Base-by-base conservation (phyloP, 2,329 filamentous ascomycete genomes). In the Venturia pyrina region DNA sequence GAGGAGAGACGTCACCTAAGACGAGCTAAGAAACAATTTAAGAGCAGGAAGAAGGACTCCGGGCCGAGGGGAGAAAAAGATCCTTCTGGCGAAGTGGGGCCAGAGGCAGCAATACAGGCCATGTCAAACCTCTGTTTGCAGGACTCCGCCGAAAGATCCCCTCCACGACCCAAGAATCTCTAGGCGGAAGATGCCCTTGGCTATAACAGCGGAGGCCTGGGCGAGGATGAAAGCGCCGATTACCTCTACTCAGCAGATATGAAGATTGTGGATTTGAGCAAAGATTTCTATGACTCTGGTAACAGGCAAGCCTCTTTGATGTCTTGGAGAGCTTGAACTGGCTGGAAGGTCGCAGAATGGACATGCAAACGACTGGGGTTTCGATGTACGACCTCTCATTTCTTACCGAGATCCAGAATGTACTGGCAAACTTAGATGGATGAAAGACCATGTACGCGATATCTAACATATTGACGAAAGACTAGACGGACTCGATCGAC, bases 1-100 rank as follows among this genome's bases (percentile, higher is more conserved):
- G 77, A 80, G 71, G 77, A 80, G 69, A 70, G 75, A 40, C 68
- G 71, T 3, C 75, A 75, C 66, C 67, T 79, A 21, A 69, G 73
- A 8, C 70, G 71, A 64, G 68, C 73, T 0, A 68, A 69, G 56
- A 69, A 69, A 19, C 69, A 69, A 62, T 37, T 34, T n/a, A 34
- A 37, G 53, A 68, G 68, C 43, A 67, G 67, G 71, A 69, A 65
- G 68, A 24, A 63, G 60, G 19, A 5, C 53, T 57, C 53, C 11
- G 28, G 53, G 28, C 28, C 53, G 13, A 57, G 28, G 8, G 46
- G 46, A 50, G 68, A 43, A 67, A 21, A 57, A 21, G 63, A 46
- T 2, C n/a, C n/a, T n/a, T n/a, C n/a, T n/a, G n/a, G n/a, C n/a
- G n/a, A n/a, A n/a, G n/a, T n/a, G n/a, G n/a, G n/a, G n/a, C n/a